A percentile compares a stretch with the other conserved stretches of the same genome.
Evolutionary conservation across 1,284 basidiomycete species (phyloP).

Genomic region (Vanrija humicola): DNA sequence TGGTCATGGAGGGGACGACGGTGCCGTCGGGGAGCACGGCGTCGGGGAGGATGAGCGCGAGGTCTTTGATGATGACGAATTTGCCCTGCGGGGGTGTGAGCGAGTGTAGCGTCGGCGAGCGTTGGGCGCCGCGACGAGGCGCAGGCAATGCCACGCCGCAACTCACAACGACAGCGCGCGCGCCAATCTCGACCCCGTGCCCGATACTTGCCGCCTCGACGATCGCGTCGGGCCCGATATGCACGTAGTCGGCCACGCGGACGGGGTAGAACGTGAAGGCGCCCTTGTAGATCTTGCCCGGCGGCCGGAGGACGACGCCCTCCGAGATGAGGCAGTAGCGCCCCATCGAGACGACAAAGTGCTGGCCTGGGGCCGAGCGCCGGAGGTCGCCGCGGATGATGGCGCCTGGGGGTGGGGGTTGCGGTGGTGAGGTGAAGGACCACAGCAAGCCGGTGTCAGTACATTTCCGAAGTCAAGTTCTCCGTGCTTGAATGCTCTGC

Average conservation of each 20-base stretch:
- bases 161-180: conserved; percentile 86
- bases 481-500: too few relatives aligned
- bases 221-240: conserved; percentile 80
- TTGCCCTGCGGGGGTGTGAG: conserved; percentile 64
- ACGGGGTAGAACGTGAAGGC: conserved; percentile 95
- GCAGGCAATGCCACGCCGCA: background rate
- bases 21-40: conserved; percentile 88
- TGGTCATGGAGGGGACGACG: conserved; percentile 80
- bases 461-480: background rate
- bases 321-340: conserved; percentile 90
- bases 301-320: conserved; percentile 70
- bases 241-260: conserved; percentile 92
- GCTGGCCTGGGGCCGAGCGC: conserved; percentile 76
- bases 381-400: conserved; percentile 36
- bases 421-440: too few relatives aligned
- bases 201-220: conserved; percentile 94
- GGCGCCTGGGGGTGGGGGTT: conserved; percentile 19
- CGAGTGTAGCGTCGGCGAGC: background rate
- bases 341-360: conserved; percentile 87
- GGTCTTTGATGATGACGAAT: conserved; percentile 95
- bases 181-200: conserved; percentile 89
- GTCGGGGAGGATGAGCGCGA: conserved; percentile 69
- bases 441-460: background rate
- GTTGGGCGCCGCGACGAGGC: too few relatives aligned
- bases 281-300: conserved; percentile 59